Conservation (phyloP, 2,329 filamentous ascomycete genomes). For the Basipetospora sp. region DNA sequence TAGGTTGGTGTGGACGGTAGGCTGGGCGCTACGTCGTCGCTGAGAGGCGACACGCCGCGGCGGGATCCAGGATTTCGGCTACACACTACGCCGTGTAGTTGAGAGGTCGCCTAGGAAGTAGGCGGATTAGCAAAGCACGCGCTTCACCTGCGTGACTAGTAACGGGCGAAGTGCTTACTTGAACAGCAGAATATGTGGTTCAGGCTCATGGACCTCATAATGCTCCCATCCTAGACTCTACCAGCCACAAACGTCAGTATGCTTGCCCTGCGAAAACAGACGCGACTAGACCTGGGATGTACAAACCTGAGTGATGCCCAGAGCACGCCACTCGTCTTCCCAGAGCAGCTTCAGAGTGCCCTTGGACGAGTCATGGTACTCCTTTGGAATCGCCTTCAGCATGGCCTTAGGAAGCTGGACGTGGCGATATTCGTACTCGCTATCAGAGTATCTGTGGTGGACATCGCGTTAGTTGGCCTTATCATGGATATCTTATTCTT, state of each 20-base stretch:
- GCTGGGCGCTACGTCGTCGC: too few relatives aligned
- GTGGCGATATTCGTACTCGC: slow-evolving; percentile 89
- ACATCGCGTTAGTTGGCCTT: slow-evolving; percentile 7
- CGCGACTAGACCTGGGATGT: too few relatives aligned
- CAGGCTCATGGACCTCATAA: slow-evolving; percentile 96
- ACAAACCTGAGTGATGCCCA: slow-evolving; percentile 88
- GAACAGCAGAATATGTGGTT: slow-evolving; percentile 95
- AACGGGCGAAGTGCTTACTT: slow-evolving; percentile 51
- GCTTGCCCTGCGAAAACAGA: too few relatives aligned
- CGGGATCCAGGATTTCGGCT: too few relatives aligned
- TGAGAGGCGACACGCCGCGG: too few relatives aligned
- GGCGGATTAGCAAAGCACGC: slow-evolving; percentile 12
- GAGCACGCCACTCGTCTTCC: slow-evolving; percentile 95
- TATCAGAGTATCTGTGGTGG: slow-evolving; percentile 66
- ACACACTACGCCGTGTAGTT: slow-evolving; percentile 55
- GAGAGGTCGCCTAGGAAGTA: slow-evolving; percentile 51
- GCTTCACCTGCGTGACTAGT: too few relatives aligned
- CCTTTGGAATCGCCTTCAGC: slow-evolving; percentile 90
- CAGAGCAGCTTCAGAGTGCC: slow-evolving; percentile 90
- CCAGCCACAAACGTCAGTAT: too few relatives aligned
- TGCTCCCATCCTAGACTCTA: slow-evolving; percentile 98
- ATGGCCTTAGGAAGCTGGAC: slow-evolving; percentile 96
- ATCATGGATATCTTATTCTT: too few relatives aligned
- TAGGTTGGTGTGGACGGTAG: too few relatives aligned
- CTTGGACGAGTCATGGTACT: slow-evolving; percentile 78